Evolutionary conservation across 1,139 yeast species (phyloP), one percentile per base, ranked within the genome.

Genomic region (Komagataea norvegica): DNA sequence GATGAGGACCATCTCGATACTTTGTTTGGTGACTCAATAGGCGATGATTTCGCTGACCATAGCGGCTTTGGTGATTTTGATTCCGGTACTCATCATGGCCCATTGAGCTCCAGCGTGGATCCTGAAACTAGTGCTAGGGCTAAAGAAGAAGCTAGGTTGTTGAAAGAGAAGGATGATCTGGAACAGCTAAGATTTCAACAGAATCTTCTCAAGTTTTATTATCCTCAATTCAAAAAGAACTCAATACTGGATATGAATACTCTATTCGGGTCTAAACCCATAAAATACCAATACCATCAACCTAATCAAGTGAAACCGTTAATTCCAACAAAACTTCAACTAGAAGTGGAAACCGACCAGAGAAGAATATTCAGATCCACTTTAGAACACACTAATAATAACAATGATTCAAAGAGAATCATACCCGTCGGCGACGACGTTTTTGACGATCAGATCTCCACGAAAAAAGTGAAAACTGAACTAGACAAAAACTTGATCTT

Each of bases 171-270:
- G 54, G 52, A 48, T 13, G 48, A 42, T 13, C 37, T 34, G 23
- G 54, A 50, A 28, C 54, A 42, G n/a, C 19, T 33, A 24, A 32
- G 28, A 8, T 48, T 49, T 24, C 55, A 56, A 33, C 51, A 48
- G 24, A 36, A 37, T 2, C 35, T 64, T n/a, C 57, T 78, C 26
- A 59, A 64, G 33, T 61, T 65, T 31, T 77, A 75, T 52, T 85
- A 72, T 52, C 95, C 95, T 0, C 68, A 74, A 3, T 86, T 80
- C 56, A 65, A 69, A 34, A 65, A 65, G 13, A 69, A 74, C 27
- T 67, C 71, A 33, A 72, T 81, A 2, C 66, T 82, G 52, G 75
- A 78, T 49, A 77, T 82, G 71, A 86, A 82, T 55, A 59, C 74
- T 6, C 64, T 84, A 34, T 83, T 82, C 52, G 76, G 82, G 5